These are phyloP conservation scores for Anisodus acutangulus DNA, from an alignment of 257 asterid genomes.

Conservation along the genomic window DNA sequence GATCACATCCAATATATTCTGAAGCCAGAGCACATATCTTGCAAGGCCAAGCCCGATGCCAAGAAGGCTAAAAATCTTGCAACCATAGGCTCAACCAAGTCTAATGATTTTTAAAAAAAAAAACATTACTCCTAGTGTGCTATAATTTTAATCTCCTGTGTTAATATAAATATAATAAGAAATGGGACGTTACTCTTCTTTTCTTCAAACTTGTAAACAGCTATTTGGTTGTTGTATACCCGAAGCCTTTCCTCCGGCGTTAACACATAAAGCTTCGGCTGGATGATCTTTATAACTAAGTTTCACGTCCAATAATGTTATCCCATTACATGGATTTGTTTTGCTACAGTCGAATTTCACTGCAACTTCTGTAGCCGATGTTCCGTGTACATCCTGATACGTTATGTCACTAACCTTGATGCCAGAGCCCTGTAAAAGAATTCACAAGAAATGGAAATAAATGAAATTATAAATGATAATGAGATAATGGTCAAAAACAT, in stretches of 20 bases:
- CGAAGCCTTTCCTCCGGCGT: constrained; percentile 52
- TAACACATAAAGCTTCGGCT: constrained; percentile 49
- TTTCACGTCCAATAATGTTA: constrained; percentile 47
- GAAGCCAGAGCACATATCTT: background rate
- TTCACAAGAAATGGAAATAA: background rate
- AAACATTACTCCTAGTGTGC: background rate
- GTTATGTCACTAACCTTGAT: constrained; percentile 56
- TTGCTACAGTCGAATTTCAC: constrained; percentile 70
- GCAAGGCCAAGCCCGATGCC: background rate
- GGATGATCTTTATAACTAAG: constrained; percentile 41
- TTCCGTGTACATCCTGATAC: constrained; percentile 57
- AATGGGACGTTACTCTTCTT: background rate
- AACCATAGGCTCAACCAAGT: background rate
- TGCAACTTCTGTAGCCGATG: constrained; percentile 66
- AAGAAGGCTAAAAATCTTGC: background rate
- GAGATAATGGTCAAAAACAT: too few species aligned
- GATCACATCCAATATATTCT: background rate
- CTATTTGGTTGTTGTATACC: constrained; percentile 54
- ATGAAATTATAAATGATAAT: background rate
- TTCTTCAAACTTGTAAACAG: constrained; percentile 40
- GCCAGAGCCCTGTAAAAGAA: constrained; percentile 52
- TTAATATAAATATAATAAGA: background rate
- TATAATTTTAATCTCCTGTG: background rate
- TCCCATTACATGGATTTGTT: constrained; percentile 53
- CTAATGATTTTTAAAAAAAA: background rate